Evolutionary conservation across 2,329 filamentous ascomycete genomes (phyloP), one percentile per base, ranked within the genome.

Genomic region (Escovopsis weberi): DNA sequence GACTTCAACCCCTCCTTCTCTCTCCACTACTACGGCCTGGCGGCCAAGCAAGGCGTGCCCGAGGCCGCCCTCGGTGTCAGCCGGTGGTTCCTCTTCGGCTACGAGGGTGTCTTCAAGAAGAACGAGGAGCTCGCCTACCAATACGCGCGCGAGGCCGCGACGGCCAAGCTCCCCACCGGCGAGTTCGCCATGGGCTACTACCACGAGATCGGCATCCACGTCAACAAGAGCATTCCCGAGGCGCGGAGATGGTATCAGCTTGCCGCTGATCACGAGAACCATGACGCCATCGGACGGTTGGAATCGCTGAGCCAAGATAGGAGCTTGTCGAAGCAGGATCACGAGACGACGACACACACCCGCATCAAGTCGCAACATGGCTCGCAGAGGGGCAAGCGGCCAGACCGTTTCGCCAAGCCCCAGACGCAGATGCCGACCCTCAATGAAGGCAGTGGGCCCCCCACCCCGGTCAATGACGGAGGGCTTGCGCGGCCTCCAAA

Each of bases 101-200:
- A 91, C 50, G 89, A 96, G 51, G 82, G 82, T 19, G 72, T 93
- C 6, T 95, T 98, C 56, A 76, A 85, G 46, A 96, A 96, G 70
- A 96, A 95, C 55, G 91, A 98, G 62, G 83, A 89, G 57, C 67
- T 96, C 39, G 89, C 91, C 6, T 98, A 85, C 62, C 82, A 78
- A 41, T 96, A 94, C 56, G 91, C 91, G 2, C 78, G 89, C 53
- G 77, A 89, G 50, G 91, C 91, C 10, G 89, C 91, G 8, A 70
- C 77, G 40, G 75, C 79, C 34, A 87, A 87, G 43, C 72, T 96
- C 39, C 73, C 86, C 0, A 96, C 88, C 0, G 91, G 88, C 39
- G 87, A 96, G 60, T 98, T 98, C 56, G 91, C 91, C 26, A 77
- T 98, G 69, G 89, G 89, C 10, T 98, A 98, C 62, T 98, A 96